Percentiles rank a stretch among this genome's conserved stretches.
phyloP scores from a whole-genome alignment of 176 grass and related monocot genomes.

The bread wheat (Triticum aestivum) region DNA sequence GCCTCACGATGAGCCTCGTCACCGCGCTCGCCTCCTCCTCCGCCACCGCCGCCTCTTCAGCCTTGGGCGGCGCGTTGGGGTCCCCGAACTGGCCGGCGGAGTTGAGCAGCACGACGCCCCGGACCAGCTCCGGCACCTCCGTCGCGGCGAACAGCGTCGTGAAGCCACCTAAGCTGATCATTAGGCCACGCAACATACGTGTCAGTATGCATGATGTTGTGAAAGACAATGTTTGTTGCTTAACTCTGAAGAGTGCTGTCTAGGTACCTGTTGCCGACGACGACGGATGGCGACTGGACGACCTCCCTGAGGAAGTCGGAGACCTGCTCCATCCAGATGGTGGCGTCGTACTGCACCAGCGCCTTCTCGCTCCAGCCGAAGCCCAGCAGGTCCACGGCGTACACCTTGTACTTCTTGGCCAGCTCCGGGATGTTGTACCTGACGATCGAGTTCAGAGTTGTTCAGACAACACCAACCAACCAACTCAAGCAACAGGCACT shows the following conservation, averaged over 20 bases:
- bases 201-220: background rate
- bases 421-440: constrained; percentile 97
- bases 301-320: constrained; percentile 92
- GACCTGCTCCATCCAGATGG: constrained; percentile 91
- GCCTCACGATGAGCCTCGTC: constrained; percentile 57
- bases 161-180: constrained; percentile 70
- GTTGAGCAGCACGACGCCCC: constrained; percentile 83
- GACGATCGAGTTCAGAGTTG: background rate
- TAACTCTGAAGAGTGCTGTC: background rate
- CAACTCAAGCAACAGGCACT: background rate
- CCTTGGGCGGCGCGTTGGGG: constrained; percentile 40
- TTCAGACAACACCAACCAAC: background rate
- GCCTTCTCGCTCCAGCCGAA: constrained; percentile 99
- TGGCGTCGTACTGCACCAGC: constrained; percentile 86
- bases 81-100: constrained; percentile 89
- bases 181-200: background rate
- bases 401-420: constrained; percentile 94
- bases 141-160: constrained; percentile 77
- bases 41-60: background rate
- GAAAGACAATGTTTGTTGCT: background rate
- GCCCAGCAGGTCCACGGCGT: constrained; percentile 89
- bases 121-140: constrained; percentile 53
- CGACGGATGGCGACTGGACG: constrained; percentile 74
- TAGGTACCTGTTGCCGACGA: constrained; percentile 73
- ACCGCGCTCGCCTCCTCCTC: constrained; percentile 33